Evolutionary conservation across 768 basidiomycete genomes (phyloP).

Genomic region (Artomyces pyxidatus): DNA sequence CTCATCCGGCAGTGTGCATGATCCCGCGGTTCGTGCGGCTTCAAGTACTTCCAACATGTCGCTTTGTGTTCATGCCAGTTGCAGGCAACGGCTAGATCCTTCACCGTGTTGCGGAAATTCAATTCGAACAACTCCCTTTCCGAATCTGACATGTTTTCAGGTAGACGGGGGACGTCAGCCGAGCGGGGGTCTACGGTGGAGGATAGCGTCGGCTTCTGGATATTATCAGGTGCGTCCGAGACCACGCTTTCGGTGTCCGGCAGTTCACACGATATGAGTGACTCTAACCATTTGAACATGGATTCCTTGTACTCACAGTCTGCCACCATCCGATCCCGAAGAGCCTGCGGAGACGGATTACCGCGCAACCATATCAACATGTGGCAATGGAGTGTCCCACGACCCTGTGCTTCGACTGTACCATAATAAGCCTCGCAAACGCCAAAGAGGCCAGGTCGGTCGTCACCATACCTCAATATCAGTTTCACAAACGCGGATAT

Average conservation of each 20-base stretch:
- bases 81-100: conserved; percentile 18
- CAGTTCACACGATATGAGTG: conserved; percentile 16
- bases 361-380: conserved; percentile 32
- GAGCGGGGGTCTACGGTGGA: not conserved
- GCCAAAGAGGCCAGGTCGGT: conserved; percentile 27
- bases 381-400: conserved; percentile 33
- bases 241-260: not conserved
- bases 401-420: conserved; percentile 31
- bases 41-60: conserved; percentile 34
- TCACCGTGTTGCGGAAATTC: not conserved
- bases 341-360: not conserved
- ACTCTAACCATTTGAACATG: conserved; percentile 19
- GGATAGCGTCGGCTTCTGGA: not conserved
- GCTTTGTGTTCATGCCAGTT: conserved; percentile 26
- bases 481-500: conserved; percentile 29
- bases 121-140: not conserved
- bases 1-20: conserved; percentile 22
- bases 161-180: not conserved
- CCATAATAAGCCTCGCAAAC: conserved; percentile 30
- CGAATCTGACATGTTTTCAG: not conserved
- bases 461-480: conserved; percentile 5
- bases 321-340: not conserved
- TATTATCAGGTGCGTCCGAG: too few species aligned
- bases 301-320: conserved; percentile 16
- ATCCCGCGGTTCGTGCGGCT: conserved; percentile 15